These are phyloP conservation scores for Alternaria sp. DNA, from an alignment of 2,329 filamentous ascomycete species.

Conservation along the genomic window DNA sequence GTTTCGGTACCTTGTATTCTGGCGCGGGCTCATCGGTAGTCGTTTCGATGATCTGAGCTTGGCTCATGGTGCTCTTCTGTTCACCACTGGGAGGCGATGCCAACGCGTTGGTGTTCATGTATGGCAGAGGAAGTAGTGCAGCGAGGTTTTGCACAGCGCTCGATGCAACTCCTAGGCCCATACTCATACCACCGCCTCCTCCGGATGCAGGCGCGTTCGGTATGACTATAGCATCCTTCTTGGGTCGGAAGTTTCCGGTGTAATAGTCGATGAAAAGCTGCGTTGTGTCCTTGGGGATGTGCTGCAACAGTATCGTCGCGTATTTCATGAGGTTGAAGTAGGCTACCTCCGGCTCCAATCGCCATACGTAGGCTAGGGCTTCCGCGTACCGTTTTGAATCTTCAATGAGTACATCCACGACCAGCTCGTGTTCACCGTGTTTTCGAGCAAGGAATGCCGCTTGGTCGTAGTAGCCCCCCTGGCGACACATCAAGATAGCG, in stretches of 20 bases:
- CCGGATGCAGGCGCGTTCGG: constrained; percentile 58
- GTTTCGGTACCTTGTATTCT: constrained; percentile 80
- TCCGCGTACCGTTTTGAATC: constrained; percentile 91
- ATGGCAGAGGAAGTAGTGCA: constrained; percentile 82
- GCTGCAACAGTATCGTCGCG: constrained; percentile 85
- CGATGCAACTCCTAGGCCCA: constrained; percentile 62
- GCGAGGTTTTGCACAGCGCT: constrained; percentile 87
- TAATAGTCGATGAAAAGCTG: constrained; percentile 95
- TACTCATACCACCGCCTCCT: constrained; percentile 50
- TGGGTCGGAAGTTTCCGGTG: constrained; percentile 81
- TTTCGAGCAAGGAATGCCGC: constrained; percentile 94
- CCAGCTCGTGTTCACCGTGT: constrained; percentile 90
- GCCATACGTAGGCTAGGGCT: constrained; percentile 90
- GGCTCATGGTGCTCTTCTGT: constrained; percentile 61
- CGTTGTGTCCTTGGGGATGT: constrained; percentile 83
- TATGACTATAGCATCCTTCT: constrained; percentile 66
- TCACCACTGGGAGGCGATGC: constrained; percentile 64
- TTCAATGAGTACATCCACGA: constrained; percentile 95
- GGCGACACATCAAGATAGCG: constrained; percentile 95
- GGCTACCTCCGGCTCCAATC: constrained; percentile 78
- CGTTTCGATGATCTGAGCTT: constrained; percentile 62
- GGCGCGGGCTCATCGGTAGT: constrained; percentile 60
- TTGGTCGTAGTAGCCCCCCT: constrained; percentile 96
- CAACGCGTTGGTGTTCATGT: constrained; percentile 73
- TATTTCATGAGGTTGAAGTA: constrained; percentile 95